These are phyloP conservation scores for Lathyrus oleraceus DNA, from an alignment of 306 rosid species.

Conservation along the genomic window DNA sequence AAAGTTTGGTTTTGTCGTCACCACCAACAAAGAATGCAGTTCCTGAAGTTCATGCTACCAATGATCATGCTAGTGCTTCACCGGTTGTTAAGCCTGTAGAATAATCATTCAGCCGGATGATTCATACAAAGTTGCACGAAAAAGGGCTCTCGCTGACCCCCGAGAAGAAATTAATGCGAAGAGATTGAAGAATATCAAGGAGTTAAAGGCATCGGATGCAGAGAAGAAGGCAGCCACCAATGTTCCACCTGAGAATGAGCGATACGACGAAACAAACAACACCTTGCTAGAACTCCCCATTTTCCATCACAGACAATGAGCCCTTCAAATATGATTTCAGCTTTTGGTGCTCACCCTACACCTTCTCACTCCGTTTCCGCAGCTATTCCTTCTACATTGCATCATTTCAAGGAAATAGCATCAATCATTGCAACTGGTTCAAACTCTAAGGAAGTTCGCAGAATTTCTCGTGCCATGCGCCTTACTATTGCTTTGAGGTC, in stretches of 20 bases:
- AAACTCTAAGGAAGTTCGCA: conserved; percentile 76
- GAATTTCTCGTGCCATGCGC: conserved; percentile 85
- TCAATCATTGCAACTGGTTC: conserved; percentile 85
- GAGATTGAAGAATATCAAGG: conserved; percentile 71
- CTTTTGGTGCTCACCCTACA: too few species aligned
- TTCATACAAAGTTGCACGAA: conserved; percentile 72
- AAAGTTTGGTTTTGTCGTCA: conserved; percentile 67
- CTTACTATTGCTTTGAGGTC: conserved; percentile 76
- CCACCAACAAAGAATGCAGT: conserved; percentile 63
- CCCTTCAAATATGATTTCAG: too few species aligned
- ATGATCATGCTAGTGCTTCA: conserved; percentile 52
- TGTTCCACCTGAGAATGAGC: conserved; percentile 37
- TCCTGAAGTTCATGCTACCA: conserved; percentile 45
- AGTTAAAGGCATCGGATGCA: conserved; percentile 57
- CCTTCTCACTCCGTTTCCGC: too few species aligned
- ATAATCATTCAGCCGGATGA: conserved; percentile 58
- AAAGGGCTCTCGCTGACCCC: conserved; percentile 76
- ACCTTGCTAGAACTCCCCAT: too few species aligned
- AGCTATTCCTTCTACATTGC: too few species aligned
- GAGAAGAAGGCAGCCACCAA: conserved; percentile 52
- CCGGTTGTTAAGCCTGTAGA: conserved; percentile 54
- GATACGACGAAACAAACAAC: too few species aligned
- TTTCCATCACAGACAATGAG: too few species aligned
- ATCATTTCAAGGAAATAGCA: conserved; percentile 91
- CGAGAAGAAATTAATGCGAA: conserved; percentile 84